Evolutionary conservation across 352 stramenopile genomes (phyloP), one percentile per base, ranked within the genome.

Genomic region (Globisporangium apiculatum): DNA sequence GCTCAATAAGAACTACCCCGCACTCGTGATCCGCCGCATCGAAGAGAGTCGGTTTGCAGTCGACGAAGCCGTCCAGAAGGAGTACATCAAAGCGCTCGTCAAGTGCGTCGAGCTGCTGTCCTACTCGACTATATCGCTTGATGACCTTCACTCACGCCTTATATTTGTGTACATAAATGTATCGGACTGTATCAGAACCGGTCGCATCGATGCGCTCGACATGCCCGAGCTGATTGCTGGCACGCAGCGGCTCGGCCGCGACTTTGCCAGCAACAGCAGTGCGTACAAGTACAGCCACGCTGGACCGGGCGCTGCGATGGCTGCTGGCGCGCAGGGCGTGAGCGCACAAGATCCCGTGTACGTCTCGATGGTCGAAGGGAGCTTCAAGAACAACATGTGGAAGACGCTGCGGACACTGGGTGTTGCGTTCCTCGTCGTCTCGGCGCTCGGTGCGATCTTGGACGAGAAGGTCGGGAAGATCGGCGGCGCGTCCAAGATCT

Each of bases 321-420:
- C 66, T 5, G 67, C 68, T 37, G 64, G 60, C 35, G 52, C 68
- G 31, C 79, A 89, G 57, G 86, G 86, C 12, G 60, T 87, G 12
- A 80, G 76, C 24, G 76, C 83, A 5, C 78, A 86, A 45, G 81
- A 95, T 42, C 86, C 86, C 3, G 76, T 95, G 60, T 95, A 91
- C 67, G 83, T 95, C 38, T 90, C 86, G 24, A 95, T 95, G 84
- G 87, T 95, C 14, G 86, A 96, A 66, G 86, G 83, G 12, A 88
- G 76, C 52, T 91, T 94, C 66, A 94, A 90, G 69, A 93, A 75
- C 64, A 94, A 96, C 69, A 84, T 95, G 78, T 95, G 84, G 86
- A 87, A 90, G 58, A 93, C 84, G 18, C 67, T 94, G 51, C 79
- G 86, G 42, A 87, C 83, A 7, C 63, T 97, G 7, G 85, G 79